Percentiles rank a stretch among this genome's conserved stretches.
Evolutionary conservation across 2,329 filamentous ascomycete genomes (phyloP).

Genomic region (Cladobotryum protrusum): DNA sequence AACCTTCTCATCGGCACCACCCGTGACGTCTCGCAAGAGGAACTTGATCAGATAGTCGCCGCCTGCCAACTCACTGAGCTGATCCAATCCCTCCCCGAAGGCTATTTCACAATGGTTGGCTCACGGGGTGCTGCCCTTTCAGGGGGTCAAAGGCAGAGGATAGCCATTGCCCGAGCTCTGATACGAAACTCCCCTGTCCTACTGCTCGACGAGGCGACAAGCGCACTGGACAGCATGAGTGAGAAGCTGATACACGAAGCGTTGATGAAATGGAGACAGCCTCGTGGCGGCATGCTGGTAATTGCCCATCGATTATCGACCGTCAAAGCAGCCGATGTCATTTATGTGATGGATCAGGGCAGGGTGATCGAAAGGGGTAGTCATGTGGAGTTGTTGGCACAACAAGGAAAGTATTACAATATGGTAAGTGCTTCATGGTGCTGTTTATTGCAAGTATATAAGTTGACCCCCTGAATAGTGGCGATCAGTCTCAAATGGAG

Average conservation of each 20-base stretch:
- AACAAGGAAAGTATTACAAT: too few relatives aligned
- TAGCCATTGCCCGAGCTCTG: conserved; percentile 9
- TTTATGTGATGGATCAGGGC: not conserved
- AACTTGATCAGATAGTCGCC: conserved; percentile 20
- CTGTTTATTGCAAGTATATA: too few relatives aligned
- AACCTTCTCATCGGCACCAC: conserved; percentile 39
- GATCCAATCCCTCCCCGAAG: conserved; percentile 78
- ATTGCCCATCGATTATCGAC: conserved; percentile 4
- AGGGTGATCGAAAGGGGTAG: not conserved
- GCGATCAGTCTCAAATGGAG: too few relatives aligned
- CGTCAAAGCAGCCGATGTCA: not conserved
- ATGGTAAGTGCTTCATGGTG: too few relatives aligned
- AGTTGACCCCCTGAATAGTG: too few relatives aligned
- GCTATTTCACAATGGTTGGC: conserved; percentile 80
- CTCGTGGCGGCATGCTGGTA: not conserved
- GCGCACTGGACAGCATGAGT: conserved; percentile 1
- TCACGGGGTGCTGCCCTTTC: conserved; percentile 32
- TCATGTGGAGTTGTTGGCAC: too few relatives aligned
- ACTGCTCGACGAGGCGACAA: conserved; percentile 6
- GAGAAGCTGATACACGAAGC: conserved; percentile 1
- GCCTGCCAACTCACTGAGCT: conserved; percentile 49
- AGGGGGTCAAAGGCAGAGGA: conserved; percentile 13
- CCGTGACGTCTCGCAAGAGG: conserved; percentile 14
- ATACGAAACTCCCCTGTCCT: not conserved
- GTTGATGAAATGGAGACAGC: not conserved